Evolutionary conservation across 495 filamentous ascomycete genomes (phyloP), one percentile per base, ranked within the genome.

Genomic region (Chaetomium tenue): DNA sequence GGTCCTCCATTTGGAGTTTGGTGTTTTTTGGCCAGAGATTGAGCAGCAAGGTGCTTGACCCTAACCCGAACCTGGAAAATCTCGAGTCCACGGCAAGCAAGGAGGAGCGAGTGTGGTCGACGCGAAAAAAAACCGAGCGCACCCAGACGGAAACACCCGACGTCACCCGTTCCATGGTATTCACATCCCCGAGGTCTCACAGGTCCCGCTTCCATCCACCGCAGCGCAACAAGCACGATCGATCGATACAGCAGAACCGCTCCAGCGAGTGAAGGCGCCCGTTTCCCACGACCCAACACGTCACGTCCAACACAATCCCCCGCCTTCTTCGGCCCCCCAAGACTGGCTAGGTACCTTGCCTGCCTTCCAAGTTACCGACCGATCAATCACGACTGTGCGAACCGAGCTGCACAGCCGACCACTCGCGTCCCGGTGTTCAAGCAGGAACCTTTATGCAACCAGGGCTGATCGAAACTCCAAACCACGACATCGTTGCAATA

Each of bases 401-500:
- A 50, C 53, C 57, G 16, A 68, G 15, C 61, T 71, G 90, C 85
- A 91, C 91, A 89, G 91, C 91, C 89, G 76, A 75, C 75, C 70
- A 53, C 60, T 66, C 61, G 58, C 61, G 25, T 63, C 63, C 68
- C 71, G 69, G 61, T 68, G 77, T 70, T 76, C 74, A 71, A 64
- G 67, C 66, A 78, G 77, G 76, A 75, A 74, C 78, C 79, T 97
- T 87, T 95, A 97, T 97, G 92, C 92, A 93, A 87, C 78, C 88
- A 86, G 88, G 89, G 86, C 82, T 83, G 71, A 77, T 81, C 75
- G 82, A 86, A 75, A 80, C 80, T 81, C 81, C 82, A 72, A 83
- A 83, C 80, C 82, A 79, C 70, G 78, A 76, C 66, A 72, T 74
- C 69, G 74, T 77, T 63, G 67, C 75, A 75, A 42, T 50, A 20